phyloP scores from a whole-genome alignment of 1,284 basidiomycete genomes.

The Boletus semigastroideus region DNA sequence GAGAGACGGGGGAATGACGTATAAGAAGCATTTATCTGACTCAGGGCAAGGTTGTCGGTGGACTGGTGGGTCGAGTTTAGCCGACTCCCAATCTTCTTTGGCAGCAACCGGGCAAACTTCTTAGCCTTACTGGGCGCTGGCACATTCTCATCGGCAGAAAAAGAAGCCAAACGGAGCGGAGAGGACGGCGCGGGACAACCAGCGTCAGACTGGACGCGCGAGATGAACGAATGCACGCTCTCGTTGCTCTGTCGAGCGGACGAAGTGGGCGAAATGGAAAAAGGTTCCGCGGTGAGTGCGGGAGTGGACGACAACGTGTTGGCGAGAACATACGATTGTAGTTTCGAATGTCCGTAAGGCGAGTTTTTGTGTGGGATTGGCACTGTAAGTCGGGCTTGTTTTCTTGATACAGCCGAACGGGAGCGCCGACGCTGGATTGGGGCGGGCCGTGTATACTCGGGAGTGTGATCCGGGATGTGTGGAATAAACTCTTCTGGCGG shows the following conservation, averaged over 20 bases:
- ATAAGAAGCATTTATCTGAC: constrained; percentile 27
- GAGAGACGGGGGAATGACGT: constrained; percentile 29
- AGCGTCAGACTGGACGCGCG: constrained; percentile 26
- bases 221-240: constrained; percentile 25
- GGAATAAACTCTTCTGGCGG: constrained; percentile 13
- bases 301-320: constrained; percentile 30
- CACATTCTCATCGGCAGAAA: constrained; percentile 25
- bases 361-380: constrained; percentile 30
- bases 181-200: constrained; percentile 27
- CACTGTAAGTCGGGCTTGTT: constrained; percentile 28
- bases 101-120: constrained; percentile 32
- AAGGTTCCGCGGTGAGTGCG: constrained; percentile 29
- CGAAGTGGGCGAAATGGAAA: constrained; percentile 30
- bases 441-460: constrained; percentile 11
- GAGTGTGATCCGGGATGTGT: constrained; percentile 6
- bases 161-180: constrained; percentile 28
- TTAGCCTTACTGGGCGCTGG: constrained; percentile 23
- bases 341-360: constrained; percentile 32
- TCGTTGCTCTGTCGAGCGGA: constrained; percentile 28
- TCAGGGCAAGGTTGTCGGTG: constrained; percentile 26
- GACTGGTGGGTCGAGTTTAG: constrained; percentile 28
- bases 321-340: constrained; percentile 29
- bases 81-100: constrained; percentile 35
- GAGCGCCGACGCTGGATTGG: constrained; percentile 34
- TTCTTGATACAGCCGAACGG: constrained; percentile 34